Evolutionary conservation across 75 land plant genomes (phyloP), one percentile per base, ranked within the genome.

Genomic region (Cupressus sempervirens): DNA sequence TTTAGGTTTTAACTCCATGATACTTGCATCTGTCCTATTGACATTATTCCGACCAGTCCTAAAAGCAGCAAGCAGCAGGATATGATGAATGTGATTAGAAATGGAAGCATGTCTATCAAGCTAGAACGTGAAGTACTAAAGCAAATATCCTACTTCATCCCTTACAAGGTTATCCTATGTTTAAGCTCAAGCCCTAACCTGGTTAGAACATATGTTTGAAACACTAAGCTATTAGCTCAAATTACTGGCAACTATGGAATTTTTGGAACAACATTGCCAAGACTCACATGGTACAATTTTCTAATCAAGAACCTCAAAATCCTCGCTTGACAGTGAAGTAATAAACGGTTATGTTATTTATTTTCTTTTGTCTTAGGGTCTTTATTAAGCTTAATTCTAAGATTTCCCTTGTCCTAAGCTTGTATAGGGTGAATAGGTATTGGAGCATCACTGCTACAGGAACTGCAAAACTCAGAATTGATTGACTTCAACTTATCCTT

Each of bases 381-480:
- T 74, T 74, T 40, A 23, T 76, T 76, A 18, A 30, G 34, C 30
- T 29, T 10, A n/a, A 70, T 30, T 70, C 32, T 30, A 70, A 77
- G 16, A 77, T 20, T 41, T 77, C 3, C 8, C 2, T 43, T 20
- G 12, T 77, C 23, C 83, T 54, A 82, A 87, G 88, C 46, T 86
- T 87, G 48, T 87, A 80, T 45, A 84, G 73, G 87, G 84, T 83
- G 86, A 89, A 83, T 87, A 16, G 88, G 90, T 4, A 30, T 89
- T 48, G 88, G 90, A 41, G 80, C 73, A 29, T 84, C 84, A 34
- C 81, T 89, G 11, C 86, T 89, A 35, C 86, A 89, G 29, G 90
- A 87, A 58, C 70, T 89, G 45, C 79, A 65, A 20, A 73, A 81
- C 50, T 53, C 84, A 34, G 88, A 84, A 5, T 45, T 89, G n/a